These are phyloP conservation scores for Solanum virginianum DNA, from an alignment of 257 asterid species.

Conservation along the genomic window DNA sequence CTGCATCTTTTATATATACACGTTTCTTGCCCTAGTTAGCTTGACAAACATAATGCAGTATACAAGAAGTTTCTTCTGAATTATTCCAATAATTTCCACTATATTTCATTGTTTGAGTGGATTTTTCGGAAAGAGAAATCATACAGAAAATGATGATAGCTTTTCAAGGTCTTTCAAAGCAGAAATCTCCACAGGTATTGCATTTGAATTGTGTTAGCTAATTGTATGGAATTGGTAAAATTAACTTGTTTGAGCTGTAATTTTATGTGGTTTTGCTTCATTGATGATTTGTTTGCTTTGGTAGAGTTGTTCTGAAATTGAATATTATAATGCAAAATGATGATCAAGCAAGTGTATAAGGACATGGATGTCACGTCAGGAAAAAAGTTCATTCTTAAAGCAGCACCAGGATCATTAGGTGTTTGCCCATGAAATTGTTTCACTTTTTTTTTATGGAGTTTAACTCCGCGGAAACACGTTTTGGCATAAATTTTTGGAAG, in stretches of 20 bases:
- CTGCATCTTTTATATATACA: not conserved
- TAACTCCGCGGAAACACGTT: too few relatives aligned
- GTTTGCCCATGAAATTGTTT: too few relatives aligned
- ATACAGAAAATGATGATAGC: slow-evolving; percentile 37
- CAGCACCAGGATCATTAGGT: not conserved
- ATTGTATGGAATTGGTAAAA: not conserved
- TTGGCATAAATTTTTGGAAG: too few relatives aligned
- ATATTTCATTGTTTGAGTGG: not conserved
- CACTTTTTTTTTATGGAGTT: too few relatives aligned
- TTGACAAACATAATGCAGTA: not conserved
- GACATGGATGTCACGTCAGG: not conserved
- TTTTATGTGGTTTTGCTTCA: not conserved
- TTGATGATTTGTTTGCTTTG: not conserved
- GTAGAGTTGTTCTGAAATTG: not conserved
- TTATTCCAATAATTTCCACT: not conserved
- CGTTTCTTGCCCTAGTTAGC: not conserved
- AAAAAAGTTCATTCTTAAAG: not conserved
- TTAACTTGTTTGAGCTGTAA: not conserved
- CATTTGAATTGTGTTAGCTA: not conserved
- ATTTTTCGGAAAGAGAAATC: not conserved
- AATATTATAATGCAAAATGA: not conserved
- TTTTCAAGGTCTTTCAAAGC: slow-evolving; percentile 37
- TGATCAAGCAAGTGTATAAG: not conserved
- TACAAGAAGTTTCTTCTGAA: not conserved
- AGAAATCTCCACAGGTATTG: slow-evolving; percentile 43